A percentile compares a stretch with the other conserved stretches of the same genome.
Evolutionary conservation across 352 stramenopile species (phyloP).

Genomic region (Thraustotheca clavata): DNA sequence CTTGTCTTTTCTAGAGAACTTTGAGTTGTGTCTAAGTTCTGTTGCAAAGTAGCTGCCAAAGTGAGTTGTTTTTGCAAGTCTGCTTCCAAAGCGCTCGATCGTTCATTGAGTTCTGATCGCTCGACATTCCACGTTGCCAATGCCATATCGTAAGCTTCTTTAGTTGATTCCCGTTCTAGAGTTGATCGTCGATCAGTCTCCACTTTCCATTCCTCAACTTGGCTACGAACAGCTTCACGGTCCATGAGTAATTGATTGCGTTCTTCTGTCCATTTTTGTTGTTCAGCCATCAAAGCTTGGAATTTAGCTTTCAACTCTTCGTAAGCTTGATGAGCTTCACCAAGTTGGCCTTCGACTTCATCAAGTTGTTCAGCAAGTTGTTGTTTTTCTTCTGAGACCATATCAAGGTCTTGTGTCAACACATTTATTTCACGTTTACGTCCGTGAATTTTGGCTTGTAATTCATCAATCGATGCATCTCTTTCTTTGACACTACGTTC

Average conservation of each 20-base stretch:
- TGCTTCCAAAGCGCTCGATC: neutral
- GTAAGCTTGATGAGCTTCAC: slow-evolving; percentile 30
- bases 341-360: slow-evolving; percentile 37
- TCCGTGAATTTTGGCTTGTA: slow-evolving; percentile 6
- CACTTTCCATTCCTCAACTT: neutral
- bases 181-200: neutral
- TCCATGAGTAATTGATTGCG: slow-evolving; percentile 21
- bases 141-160: neutral
- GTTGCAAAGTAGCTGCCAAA: neutral
- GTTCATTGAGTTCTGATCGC: neutral
- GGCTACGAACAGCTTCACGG: neutral
- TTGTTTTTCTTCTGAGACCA: slow-evolving; percentile 21
- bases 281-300: slow-evolving; percentile 54
- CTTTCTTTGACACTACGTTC: slow-evolving; percentile 1
- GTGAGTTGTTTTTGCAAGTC: neutral
- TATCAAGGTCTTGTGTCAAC: slow-evolving; percentile 14
- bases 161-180: neutral
- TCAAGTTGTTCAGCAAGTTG: slow-evolving; percentile 13
- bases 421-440: slow-evolving; percentile 20
- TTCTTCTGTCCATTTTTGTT: slow-evolving; percentile 42
- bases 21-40: neutral
- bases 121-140: neutral
- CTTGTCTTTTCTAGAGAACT: neutral
- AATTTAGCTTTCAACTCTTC: slow-evolving; percentile 39
- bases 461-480: slow-evolving; percentile 14